Base-by-base conservation (phyloP, 169 alveolate species). In the Cryptosporidium sp. region DNA sequence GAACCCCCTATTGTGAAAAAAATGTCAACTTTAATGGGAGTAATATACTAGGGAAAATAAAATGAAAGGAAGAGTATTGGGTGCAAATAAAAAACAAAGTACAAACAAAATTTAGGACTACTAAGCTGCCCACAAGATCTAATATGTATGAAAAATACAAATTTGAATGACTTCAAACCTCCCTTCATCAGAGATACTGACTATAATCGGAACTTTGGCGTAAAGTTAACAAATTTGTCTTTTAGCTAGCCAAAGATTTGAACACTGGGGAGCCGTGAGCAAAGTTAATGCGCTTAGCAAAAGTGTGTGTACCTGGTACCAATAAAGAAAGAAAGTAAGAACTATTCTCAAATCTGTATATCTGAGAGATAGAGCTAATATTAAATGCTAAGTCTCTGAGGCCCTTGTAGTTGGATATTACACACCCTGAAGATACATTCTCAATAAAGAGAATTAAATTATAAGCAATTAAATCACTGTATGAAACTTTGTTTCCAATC, bases 291-390 rank as follows among this genome's bases (percentile, higher is more conserved):
- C 75, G 89, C 23, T 65, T 62, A 8, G 65, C 89, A 45, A 80
- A 80, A 26, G 26, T 9, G 3, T 37, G 41, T 14, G 89, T 80
- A 31, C 89, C 89, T 1, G 89, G 89, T n/a, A 80, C 41, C n/a
- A 62, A 18, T 29, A 80, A 29, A 23, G 89, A 80, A 16, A 39
- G 48, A 31, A 80, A 80, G 70, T 80, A 62, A 3, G 80, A 50
- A 48, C 89, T 80, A 14, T 21, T 45, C 39, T 80, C 89, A 62
- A 43, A 80, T 6, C 26, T 45, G 45, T 7, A 5, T 7, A 80
- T 62, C 21, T 62, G 80, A 16, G 73, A 52, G 29, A 65, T 80
- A 8, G n/a, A n/a, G 10, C 89, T 80, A 0, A 80, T 23, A 21
- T 43, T 33, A 1, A 10, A 2, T 2, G 89, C 59, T 1, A 62